Base-by-base conservation (phyloP, 768 basidiomycete genomes). In the Kwoniella dendrophila region DNA sequence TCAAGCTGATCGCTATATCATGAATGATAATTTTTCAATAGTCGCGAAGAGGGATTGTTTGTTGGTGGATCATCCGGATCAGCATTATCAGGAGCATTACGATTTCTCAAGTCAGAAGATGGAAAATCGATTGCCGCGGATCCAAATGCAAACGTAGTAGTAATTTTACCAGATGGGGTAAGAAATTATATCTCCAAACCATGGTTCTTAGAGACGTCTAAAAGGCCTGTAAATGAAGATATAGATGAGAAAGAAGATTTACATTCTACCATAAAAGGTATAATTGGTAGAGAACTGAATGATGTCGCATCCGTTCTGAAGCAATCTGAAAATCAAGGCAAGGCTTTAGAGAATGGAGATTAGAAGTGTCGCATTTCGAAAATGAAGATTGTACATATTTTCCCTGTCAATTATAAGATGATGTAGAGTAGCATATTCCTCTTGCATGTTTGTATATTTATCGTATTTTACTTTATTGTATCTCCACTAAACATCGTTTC, bases 21-120 rank as follows among this genome's bases (percentile, higher is more conserved):
- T n/a, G n/a, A n/a, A n/a, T n/a, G n/a, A n/a, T n/a, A n/a, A n/a
- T 20, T 56, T 5, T 30, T 56, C 47, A n/a, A 45, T 41, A 78
- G 77, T 85, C 84, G 86, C 54, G 83, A 81, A 32, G 95, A 97
- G 80, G 94, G 90, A 0, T 83, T 98, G 8, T 83, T 99, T 2
- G 89, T 96, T 2, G 96, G 96, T 6, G 96, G 96, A 1, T 94
- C 90, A 74, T 90, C 89, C 67, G 96, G 96, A 0, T 91, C 90
- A 74, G 86, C 88, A 0, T 81, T 98, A 38, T 84, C 86, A 26
- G 92, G 89, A 44, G 85, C 90, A 4, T 72, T 96, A 43, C 77
- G 83, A 52, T 97, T 89, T 87, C 81, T 99, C 57, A 86, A 84
- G 66, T 87, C 83, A 5, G 84, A 85, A 5, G 85, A 84, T 47